Base-by-base conservation (phyloP, 2,329 filamentous ascomycete species). In the Tolypocladium nubicola region DNA sequence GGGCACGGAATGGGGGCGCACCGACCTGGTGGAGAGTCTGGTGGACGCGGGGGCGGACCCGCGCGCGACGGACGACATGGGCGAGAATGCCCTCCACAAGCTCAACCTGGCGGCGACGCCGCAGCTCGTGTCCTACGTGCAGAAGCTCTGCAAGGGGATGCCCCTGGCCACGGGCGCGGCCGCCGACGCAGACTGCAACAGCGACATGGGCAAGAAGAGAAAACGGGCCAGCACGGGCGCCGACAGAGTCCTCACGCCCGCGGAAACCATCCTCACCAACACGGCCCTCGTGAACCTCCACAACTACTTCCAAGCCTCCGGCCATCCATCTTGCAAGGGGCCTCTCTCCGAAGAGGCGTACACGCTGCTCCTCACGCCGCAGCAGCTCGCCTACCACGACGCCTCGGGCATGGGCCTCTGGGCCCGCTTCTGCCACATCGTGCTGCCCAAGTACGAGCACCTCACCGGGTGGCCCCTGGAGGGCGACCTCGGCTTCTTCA, bases 191-290 rank as follows among this genome's bases (percentile, higher is more conserved):
- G 45, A 49, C 3, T 11, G 16, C 16, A n/a, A 19, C 16, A 11
- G 14, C 23, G 19, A 9, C 30, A n/a, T 13, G 4, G 30, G 47
- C 47, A 52, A 52, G 47, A 52, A 52, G 11, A 52, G 47, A 2
- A 52, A 52, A 6, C 33, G 47, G 47, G 10, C 30, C 30, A 52
- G 47, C 19, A 52, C 30, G 0, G 10, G 19, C 5, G 16, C 35
- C 35, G 11, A 56, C 13, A 37, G n/a, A 10, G 67, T 63, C 3
- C 45, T 55, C 4, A 67, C 66, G 7, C 62, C 66, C 3, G 64
- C 67, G 16, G 69, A 71, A 57, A 69, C 64, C 1, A 64, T 71
- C 2, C 63, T 72, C 21, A 61, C 59, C 1, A 68, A 66, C 30
- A 67, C 63, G 7, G 60, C 53, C 26, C 19, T 52, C 38, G 5